phyloP scores from a whole-genome alignment of 768 basidiomycete species.

The Leccinum subtestaceum region DNA sequence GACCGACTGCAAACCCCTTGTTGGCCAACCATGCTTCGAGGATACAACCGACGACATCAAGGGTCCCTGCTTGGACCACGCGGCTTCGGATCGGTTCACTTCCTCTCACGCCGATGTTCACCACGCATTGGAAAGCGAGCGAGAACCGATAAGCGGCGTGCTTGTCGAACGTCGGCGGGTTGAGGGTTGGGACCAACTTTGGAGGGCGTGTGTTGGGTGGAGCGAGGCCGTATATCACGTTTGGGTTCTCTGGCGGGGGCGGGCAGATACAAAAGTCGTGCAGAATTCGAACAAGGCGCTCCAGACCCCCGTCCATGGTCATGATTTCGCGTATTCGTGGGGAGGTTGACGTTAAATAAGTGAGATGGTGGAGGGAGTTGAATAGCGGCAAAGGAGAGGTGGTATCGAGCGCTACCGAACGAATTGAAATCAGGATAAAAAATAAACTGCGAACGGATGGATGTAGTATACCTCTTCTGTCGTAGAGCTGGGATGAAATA shows the following conservation, averaged over 20 bases:
- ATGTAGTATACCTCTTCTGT: constrained; percentile 74
- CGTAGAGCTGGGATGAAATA: constrained; percentile 92
- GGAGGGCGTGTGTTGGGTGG: constrained; percentile 59
- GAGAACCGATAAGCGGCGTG: constrained; percentile 87
- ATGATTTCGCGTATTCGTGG: constrained; percentile 98
- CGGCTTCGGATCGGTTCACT: constrained; percentile 86
- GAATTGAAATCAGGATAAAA: constrained; percentile 8
- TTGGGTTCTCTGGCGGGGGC: constrained; percentile 76
- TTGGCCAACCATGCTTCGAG: constrained; percentile 90
- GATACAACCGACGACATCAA: constrained; percentile 91
- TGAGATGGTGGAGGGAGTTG: constrained; percentile 94
- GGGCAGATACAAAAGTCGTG: constrained; percentile 85
- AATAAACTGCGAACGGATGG: neutral
- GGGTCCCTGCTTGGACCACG: constrained; percentile 91
- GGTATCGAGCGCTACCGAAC: constrained; percentile 46
- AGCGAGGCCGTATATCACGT: constrained; percentile 72
- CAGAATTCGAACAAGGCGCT: constrained; percentile 89
- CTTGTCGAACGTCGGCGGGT: constrained; percentile 71
- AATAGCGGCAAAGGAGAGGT: constrained; percentile 66
- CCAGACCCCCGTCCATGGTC: constrained; percentile 96
- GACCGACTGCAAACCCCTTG: constrained; percentile 83
- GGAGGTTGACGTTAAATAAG: constrained; percentile 95
- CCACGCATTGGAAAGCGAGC: constrained; percentile 93
- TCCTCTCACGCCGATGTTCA: constrained; percentile 96
- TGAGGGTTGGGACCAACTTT: constrained; percentile 57